Percentiles rank a stretch among this genome's conserved stretches.
Conservation (phyloP, 345 rosid genomes). For the Ricinus communis region DNA sequence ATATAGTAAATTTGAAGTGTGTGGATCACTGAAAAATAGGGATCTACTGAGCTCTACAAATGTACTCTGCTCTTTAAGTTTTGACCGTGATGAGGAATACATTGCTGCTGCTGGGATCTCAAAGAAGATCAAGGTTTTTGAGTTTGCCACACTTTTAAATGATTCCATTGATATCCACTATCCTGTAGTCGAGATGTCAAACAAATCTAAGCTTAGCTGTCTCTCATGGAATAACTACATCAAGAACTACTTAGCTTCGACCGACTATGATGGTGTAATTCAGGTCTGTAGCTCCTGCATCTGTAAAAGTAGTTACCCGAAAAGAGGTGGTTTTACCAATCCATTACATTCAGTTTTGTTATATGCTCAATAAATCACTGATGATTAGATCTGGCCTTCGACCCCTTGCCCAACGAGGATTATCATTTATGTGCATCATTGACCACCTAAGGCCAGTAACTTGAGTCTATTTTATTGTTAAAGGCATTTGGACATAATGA, state of each 20-base stretch:
- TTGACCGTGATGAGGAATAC: conserved; percentile 80
- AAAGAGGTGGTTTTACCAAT: background rate
- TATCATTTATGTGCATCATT: background rate
- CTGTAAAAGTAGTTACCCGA: background rate
- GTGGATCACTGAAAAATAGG: conserved; percentile 66
- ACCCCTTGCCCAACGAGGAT: background rate
- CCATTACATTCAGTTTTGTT: conserved; percentile 2
- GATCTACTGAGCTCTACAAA: conserved; percentile 71
- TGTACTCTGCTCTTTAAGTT: conserved; percentile 85
- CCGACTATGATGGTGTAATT: conserved; percentile 85
- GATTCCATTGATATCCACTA: conserved; percentile 80
- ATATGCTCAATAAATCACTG: background rate
- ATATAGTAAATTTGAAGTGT: conserved; percentile 63
- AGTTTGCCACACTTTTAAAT: conserved; percentile 70
- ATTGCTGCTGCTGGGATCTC: conserved; percentile 95
- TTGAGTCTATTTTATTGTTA: background rate
- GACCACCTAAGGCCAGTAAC: background rate
- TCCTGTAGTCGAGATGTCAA: conserved; percentile 80
- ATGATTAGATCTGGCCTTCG: background rate
- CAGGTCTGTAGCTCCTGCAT: conserved; percentile 54
- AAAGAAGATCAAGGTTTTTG: conserved; percentile 87
- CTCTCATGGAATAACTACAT: conserved; percentile 89
- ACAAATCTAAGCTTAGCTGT: conserved; percentile 81
- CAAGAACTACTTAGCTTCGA: conserved; percentile 86
- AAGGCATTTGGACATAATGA: background rate